Evolutionary conservation across 331 rosid genomes (phyloP).

Genomic region (Erythrophleum ivorense): DNA sequence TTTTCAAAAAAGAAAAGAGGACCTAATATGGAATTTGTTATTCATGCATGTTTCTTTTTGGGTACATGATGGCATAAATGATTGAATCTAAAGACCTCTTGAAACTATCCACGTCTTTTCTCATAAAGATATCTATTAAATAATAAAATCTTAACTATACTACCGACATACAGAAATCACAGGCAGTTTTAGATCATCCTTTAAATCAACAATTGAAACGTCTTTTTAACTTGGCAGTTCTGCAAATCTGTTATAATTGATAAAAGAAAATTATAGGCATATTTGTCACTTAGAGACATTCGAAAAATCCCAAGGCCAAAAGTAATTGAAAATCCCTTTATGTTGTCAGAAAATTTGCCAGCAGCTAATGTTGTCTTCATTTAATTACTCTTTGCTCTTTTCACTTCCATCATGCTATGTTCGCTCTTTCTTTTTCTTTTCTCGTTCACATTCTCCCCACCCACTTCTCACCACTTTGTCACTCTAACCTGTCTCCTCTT

Average conservation of each 20-base stretch:
- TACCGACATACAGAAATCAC: not conserved
- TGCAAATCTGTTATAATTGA: not conserved
- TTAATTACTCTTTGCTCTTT: not conserved
- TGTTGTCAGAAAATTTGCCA: not conserved
- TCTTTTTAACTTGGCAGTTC: not conserved
- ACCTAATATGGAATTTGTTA: not conserved
- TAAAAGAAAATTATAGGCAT: too few species aligned
- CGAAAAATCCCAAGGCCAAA: not conserved
- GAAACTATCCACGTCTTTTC: not conserved
- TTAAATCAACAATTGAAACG: not conserved
- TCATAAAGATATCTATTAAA: not conserved
- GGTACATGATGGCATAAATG: not conserved
- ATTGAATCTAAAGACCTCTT: not conserved
- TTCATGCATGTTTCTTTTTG: not conserved
- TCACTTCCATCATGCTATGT: not conserved
- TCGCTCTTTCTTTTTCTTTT: not conserved
- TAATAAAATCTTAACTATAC: not conserved
- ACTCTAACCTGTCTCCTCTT: slow-evolving; percentile 14
- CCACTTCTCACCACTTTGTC: not conserved
- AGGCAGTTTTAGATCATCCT: not conserved
- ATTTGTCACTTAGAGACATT: too few species aligned
- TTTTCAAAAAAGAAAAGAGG: not conserved
- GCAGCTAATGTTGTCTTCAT: not conserved
- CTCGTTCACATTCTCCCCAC: not conserved
- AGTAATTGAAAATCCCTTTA: not conserved